phyloP scores from a whole-genome alignment of 2,329 filamentous ascomycete species.

The Tetracladium maxilliforme region DNA sequence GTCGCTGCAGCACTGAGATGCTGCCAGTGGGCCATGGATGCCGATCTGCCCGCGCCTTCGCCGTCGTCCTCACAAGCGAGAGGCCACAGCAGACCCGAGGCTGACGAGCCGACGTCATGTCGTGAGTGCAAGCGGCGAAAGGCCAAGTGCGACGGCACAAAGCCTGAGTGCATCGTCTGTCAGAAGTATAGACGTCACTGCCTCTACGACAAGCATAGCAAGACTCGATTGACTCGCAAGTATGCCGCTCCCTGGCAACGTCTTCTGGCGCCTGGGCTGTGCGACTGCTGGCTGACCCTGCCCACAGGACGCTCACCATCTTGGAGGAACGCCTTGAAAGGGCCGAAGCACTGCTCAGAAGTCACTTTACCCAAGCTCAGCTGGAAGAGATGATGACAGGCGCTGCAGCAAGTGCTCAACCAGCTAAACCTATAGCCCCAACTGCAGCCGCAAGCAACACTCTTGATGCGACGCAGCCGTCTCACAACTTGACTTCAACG shows the following conservation, averaged over 20 bases:
- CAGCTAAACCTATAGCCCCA: no score
- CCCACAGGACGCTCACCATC: constrained; percentile 2
- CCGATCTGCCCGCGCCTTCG: constrained; percentile 1
- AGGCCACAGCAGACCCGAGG: constrained; percentile 1
- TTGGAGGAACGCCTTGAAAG: constrained; percentile 2
- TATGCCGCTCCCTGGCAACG: constrained; percentile 1
- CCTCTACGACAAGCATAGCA: constrained; percentile 3
- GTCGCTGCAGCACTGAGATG: no score
- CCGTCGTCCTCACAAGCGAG: constrained; percentile 1
- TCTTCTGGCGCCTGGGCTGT: constrained; percentile 1
- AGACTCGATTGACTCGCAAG: constrained; percentile 2
- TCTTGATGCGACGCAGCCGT: no score
- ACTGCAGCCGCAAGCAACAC: no score
- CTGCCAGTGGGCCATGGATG: constrained; percentile 1
- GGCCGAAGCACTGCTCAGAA: constrained; percentile 2
- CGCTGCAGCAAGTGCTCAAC: no score
- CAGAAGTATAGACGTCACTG: constrained; percentile 3
- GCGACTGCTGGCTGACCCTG: constrained; percentile 1
- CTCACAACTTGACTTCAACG: background rate
- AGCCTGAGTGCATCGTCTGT: constrained; percentile 1
- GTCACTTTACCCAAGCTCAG: constrained; percentile 2
- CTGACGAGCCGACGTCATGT: constrained; percentile 2
- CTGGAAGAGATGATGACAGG: constrained; percentile 2
- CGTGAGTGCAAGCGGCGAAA: constrained; percentile 2
- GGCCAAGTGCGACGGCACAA: constrained; percentile 2